phyloP scores from a whole-genome alignment of 225 moss, liverwort and hornwort genomes.

The Polytrichum formosum region DNA sequence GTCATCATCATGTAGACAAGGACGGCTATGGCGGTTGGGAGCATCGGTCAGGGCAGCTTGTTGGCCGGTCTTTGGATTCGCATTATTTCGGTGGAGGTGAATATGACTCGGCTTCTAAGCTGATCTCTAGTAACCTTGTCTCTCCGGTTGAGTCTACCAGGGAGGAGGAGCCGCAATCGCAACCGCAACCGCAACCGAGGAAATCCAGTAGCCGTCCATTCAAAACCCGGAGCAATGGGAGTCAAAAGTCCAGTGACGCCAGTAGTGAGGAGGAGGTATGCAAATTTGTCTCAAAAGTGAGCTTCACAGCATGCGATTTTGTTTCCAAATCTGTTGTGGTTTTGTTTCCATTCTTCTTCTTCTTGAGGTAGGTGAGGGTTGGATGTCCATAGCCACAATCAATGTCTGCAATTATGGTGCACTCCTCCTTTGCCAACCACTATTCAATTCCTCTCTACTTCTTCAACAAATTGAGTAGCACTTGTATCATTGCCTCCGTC shows the following conservation, averaged over 20 bases:
- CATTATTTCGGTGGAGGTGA: constrained; percentile 41
- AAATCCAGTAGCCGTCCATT: constrained; percentile 18
- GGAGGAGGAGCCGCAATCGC: constrained; percentile 10
- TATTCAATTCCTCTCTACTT: no score
- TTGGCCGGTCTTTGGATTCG: constrained; percentile 39
- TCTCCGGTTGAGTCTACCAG: constrained; percentile 18
- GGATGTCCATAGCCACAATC: no score
- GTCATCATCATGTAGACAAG: no score
- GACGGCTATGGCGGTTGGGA: no score
- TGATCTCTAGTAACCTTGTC: constrained; percentile 34
- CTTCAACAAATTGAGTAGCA: no score
- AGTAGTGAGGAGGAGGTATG: background rate
- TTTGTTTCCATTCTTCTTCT: background rate
- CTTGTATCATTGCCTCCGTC: no score
- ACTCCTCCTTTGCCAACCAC: no score
- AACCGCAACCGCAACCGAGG: background rate
- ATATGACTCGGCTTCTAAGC: constrained; percentile 43
- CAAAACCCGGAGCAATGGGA: constrained; percentile 30
- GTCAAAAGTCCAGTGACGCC: constrained; percentile 10
- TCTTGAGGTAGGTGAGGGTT: no score
- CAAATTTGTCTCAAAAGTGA: background rate
- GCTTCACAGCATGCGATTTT: background rate
- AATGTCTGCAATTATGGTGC: no score
- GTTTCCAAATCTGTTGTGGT: background rate
- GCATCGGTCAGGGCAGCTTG: background rate